Evolutionary conservation across 139 green algal genomes (phyloP).

Genomic region (Gonium pectorale): DNA sequence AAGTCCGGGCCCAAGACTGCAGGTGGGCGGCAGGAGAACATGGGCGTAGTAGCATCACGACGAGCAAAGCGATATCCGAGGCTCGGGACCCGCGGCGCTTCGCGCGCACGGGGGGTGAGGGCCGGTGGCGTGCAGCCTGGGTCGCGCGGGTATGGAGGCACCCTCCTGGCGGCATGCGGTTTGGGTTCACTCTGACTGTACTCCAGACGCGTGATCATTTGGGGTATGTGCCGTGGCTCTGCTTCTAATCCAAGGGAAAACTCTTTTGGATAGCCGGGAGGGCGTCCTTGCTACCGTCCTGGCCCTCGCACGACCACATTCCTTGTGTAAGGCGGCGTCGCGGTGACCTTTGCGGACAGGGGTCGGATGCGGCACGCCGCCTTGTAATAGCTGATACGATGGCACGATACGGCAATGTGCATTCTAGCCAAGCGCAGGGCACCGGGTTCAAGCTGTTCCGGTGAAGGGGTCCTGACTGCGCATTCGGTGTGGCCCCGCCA

Average conservation of each 20-base stretch:
- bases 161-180: neutral
- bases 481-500: too few species aligned
- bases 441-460: neutral
- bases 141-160: neutral
- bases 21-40: neutral
- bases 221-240: neutral
- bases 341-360: too few species aligned
- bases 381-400: too few species aligned
- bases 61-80: neutral
- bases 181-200: neutral
- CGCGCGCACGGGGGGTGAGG: neutral
- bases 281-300: too few species aligned
- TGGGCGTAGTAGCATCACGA: neutral
- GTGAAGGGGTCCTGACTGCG: neutral
- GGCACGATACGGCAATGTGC: neutral
- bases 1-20: conserved; percentile 25
- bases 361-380: too few species aligned
- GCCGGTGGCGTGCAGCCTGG: neutral
- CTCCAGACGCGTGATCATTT: neutral
- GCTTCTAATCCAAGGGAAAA: too few species aligned
- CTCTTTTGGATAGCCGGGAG: too few species aligned
- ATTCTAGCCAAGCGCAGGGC: too few species aligned
- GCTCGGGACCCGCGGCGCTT: neutral
- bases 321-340: too few species aligned
- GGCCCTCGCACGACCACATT: too few species aligned